phyloP scores from a whole-genome alignment of 306 rosid genomes.

The Lathyrus aphaca region DNA sequence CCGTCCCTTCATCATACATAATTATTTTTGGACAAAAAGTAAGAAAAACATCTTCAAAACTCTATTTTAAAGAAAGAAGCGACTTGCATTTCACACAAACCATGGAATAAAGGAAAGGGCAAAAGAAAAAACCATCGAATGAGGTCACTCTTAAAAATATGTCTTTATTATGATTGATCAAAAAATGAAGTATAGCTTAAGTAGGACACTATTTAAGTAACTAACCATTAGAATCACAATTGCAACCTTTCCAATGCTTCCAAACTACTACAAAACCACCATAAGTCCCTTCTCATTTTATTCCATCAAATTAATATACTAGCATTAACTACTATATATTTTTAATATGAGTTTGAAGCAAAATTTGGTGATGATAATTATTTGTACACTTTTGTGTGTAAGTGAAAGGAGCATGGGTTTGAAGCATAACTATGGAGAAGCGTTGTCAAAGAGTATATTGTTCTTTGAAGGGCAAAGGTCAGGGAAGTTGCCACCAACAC shows the following conservation, averaged over 20 bases:
- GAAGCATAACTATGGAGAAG: conserved; percentile 50
- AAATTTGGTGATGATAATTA: conserved; percentile 16
- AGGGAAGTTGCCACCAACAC: conserved; percentile 55
- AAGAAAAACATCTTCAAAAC: background rate
- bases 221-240: background rate
- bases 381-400: background rate
- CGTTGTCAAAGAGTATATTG: conserved; percentile 56
- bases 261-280: conserved; percentile 12
- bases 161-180: conserved; percentile 12
- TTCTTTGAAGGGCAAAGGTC: conserved; percentile 68
- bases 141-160: background rate
- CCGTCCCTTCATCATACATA: conserved; percentile 22
- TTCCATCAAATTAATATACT: conserved; percentile 2
- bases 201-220: conserved; percentile 28
- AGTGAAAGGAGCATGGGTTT: conserved; percentile 19
- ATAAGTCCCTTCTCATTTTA: conserved; percentile 32
- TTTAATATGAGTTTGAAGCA: conserved; percentile 17
- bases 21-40: background rate
- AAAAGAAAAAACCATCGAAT: conserved; percentile 23
- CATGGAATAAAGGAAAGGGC: conserved; percentile 28
- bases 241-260: conserved; percentile 18
- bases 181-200: conserved; percentile 30
- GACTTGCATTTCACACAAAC: conserved; percentile 15
- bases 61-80: conserved; percentile 6
- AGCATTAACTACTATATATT: background rate